Evolutionary conservation across 768 basidiomycete species (phyloP).

Genomic region (Podaxis sp.): DNA sequence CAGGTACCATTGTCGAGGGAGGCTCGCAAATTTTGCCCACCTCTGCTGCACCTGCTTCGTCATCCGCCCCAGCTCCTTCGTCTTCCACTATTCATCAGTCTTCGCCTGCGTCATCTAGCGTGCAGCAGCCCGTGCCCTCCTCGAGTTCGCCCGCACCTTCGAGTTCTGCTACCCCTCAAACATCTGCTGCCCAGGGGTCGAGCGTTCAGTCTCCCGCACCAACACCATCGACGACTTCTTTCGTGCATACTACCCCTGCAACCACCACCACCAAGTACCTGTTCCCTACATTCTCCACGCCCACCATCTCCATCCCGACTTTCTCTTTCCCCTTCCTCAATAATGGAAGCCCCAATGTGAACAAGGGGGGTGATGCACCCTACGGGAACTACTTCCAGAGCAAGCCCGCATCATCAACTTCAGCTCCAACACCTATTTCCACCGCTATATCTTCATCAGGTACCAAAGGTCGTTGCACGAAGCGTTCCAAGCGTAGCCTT

Average conservation of each 20-base stretch:
- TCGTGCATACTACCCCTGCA: slow-evolving; percentile 10
- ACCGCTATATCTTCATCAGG: not conserved
- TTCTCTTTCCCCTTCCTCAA: slow-evolving; percentile 2
- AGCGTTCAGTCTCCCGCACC: not conserved
- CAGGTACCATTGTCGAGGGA: slow-evolving; percentile 28
- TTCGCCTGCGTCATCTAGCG: not conserved
- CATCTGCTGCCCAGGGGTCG: not conserved
- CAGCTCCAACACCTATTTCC: not conserved
- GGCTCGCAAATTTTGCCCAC: slow-evolving; percentile 14
- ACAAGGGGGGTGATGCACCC: not conserved
- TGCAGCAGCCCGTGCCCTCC: not conserved
- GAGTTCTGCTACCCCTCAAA: not conserved
- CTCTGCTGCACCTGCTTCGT: slow-evolving; percentile 5
- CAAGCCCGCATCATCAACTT: not conserved
- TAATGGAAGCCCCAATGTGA: not conserved
- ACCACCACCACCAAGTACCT: slow-evolving; percentile 11
- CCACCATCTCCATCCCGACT: slow-evolving; percentile 17
- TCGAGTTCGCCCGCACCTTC: not conserved
- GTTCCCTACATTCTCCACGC: slow-evolving; percentile 15
- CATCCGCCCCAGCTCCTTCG: not conserved
- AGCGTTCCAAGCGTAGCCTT: not conserved
- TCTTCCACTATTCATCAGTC: not conserved
- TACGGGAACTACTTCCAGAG: not conserved
- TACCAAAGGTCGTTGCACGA: not conserved
- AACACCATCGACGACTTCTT: slow-evolving; percentile 9